phyloP scores from a whole-genome alignment of 129 eudicot species.

The Tagetes erecta region DNA sequence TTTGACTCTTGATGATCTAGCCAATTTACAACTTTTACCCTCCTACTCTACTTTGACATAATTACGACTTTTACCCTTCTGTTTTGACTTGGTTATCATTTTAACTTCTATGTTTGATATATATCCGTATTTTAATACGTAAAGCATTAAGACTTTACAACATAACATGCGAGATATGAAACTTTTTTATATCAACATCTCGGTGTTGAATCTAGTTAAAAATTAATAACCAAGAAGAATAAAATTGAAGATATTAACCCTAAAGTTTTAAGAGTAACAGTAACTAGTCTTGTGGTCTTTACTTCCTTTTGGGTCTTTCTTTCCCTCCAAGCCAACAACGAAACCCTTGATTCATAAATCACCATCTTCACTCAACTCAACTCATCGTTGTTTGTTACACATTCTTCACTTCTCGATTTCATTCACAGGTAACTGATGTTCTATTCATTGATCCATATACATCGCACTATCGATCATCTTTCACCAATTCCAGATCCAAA shows the following conservation, averaged over 20 bases:
- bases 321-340: conserved; percentile 39
- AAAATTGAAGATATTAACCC: background rate
- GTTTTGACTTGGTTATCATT: no score
- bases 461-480: conserved; percentile 1
- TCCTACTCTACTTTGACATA: no score
- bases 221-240: no score
- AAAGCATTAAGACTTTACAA: no score
- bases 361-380: background rate
- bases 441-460: background rate
- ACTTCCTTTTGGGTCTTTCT: conserved; percentile 21
- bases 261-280: background rate
- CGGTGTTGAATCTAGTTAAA: no score
- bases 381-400: conserved; percentile 1
- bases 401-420: conserved; percentile 14
- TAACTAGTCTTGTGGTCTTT: background rate
- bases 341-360: conserved; percentile 12
- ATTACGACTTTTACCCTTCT: no score
- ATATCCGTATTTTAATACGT: no score
- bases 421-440: conserved; percentile 19
- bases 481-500: conserved; percentile 19
- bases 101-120: no score
- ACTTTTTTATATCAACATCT: no score
- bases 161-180: no score
- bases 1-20: no score
- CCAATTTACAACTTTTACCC: no score